These are phyloP conservation scores for Pinguiococcus pyrenoidosus DNA, from an alignment of 108 stramenopile species.

Conservation along the genomic window DNA sequence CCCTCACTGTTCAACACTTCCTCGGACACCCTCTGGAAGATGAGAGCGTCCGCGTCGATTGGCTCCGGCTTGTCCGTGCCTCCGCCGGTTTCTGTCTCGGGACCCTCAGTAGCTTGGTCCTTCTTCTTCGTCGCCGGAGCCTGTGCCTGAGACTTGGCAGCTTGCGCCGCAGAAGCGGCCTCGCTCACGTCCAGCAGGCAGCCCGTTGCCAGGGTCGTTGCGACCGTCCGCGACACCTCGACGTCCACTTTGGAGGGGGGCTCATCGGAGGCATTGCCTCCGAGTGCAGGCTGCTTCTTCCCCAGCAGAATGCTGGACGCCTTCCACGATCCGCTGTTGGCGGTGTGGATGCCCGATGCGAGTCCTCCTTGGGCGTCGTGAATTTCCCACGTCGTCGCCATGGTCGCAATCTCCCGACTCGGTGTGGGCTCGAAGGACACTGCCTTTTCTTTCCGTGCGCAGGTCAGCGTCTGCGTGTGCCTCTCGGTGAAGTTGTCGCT, in stretches of 20 bases:
- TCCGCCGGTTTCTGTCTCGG: no score
- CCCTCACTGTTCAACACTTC: no score
- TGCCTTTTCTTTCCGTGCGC: constrained; percentile 1
- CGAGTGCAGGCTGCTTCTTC: background rate
- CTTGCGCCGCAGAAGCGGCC: no score
- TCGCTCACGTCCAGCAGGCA: constrained; percentile 19
- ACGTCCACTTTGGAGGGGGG: background rate
- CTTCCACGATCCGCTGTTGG: background rate
- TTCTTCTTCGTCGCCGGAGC: no score
- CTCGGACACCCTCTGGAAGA: no score
- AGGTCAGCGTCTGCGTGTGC: constrained; percentile 13
- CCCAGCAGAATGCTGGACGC: no score
- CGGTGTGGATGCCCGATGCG: background rate
- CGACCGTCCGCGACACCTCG: constrained; percentile 5
- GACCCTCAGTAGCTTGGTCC: background rate
- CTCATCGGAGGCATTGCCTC: no score
- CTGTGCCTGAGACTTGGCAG: no score
- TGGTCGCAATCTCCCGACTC: background rate
- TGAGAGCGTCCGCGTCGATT: no score
- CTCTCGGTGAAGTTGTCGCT: constrained; percentile 5
- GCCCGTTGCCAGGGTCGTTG: constrained; percentile 1
- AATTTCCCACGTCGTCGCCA: constrained; percentile 15
- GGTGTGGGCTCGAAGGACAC: background rate
- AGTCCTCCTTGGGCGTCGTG: background rate
- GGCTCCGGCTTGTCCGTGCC: no score